These are phyloP conservation scores for Fusarium sp. DNA, from an alignment of 2,329 filamentous ascomycete species.

Conservation along the genomic window DNA sequence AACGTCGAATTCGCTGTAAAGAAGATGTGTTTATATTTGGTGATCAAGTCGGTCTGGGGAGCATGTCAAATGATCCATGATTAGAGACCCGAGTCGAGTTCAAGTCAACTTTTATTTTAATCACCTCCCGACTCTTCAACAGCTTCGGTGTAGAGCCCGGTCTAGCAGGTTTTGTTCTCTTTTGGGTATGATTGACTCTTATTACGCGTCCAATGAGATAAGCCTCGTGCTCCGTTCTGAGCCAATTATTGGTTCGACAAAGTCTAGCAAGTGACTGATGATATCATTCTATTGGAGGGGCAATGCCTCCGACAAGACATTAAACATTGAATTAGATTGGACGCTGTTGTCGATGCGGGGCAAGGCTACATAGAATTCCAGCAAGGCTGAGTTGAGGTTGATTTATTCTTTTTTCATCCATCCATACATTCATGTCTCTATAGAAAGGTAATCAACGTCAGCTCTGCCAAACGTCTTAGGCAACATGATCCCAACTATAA, in stretches of 20 bases:
- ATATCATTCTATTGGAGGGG: not conserved
- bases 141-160: not conserved
- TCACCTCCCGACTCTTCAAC: not conserved
- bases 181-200: not conserved
- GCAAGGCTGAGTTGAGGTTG: conserved; percentile 39
- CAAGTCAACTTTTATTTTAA: not conserved
- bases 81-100: conserved; percentile 13
- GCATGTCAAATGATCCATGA: conserved; percentile 10
- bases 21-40: not conserved
- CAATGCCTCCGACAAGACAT: not conserved
- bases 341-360: not conserved
- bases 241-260: conserved; percentile 35
- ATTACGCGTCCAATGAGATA: conserved; percentile 1
- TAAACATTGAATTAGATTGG: too few relatives aligned
- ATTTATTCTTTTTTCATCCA: conserved; percentile 14
- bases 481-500: conserved; percentile 2
- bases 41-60: not conserved
- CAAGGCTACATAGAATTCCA: not conserved
- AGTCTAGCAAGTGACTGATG: conserved; percentile 9
- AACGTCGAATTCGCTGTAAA: not conserved
- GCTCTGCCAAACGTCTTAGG: not conserved
- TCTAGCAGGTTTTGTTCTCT: not conserved
- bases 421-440: not conserved
- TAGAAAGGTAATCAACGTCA: not conserved
- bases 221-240: conserved; percentile 30